Conservation (phyloP, 805 yeast species). For the Ogataea degrootiae region DNA sequence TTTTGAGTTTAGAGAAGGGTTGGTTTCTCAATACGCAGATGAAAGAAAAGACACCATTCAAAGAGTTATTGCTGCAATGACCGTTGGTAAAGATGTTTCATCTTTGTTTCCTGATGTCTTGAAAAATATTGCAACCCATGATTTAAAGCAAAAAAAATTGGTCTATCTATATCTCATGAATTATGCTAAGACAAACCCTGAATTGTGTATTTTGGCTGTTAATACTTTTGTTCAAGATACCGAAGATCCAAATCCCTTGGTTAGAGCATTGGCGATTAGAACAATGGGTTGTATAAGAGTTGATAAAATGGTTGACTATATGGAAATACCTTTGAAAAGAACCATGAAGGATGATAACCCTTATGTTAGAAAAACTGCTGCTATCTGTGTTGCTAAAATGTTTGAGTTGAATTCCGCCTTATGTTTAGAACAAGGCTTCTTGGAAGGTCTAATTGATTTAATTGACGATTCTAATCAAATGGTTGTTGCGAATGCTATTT, state of each 20-base stretch:
- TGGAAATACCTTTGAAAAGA: constrained; percentile 82
- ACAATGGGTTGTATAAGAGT: constrained; percentile 99
- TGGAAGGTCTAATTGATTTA: constrained; percentile 59
- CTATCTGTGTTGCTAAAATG: constrained; percentile 92
- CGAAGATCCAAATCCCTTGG: constrained; percentile 94
- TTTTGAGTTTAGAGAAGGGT: constrained; percentile 83
- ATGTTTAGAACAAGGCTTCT: constrained; percentile 83
- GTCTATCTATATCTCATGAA: constrained; percentile 94
- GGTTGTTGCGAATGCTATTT: constrained; percentile 94
- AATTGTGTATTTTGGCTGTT: constrained; percentile 90
- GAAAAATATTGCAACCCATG: constrained; percentile 95
- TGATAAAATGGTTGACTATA: constrained; percentile 90
- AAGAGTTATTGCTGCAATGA: constrained; percentile 96
- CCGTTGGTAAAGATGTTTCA: constrained; percentile 94
- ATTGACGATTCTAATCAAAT: constrained; percentile 89
- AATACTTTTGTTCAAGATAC: constrained; percentile 94
- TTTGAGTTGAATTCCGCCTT: constrained; percentile 78
- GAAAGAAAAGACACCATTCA: constrained; percentile 97
- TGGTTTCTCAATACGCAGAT: constrained; percentile 90
- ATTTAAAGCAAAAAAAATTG: constrained; percentile 91
- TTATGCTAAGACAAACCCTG: constrained; percentile 95
- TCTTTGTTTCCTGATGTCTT: constrained; percentile 92
- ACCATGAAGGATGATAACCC: constrained; percentile 93
- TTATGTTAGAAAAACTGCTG: constrained; percentile 96
- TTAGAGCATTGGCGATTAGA: constrained; percentile 91